These are phyloP conservation scores for Pelargonium citronellum DNA, from an alignment of 441 rosid species.

Conservation along the genomic window DNA sequence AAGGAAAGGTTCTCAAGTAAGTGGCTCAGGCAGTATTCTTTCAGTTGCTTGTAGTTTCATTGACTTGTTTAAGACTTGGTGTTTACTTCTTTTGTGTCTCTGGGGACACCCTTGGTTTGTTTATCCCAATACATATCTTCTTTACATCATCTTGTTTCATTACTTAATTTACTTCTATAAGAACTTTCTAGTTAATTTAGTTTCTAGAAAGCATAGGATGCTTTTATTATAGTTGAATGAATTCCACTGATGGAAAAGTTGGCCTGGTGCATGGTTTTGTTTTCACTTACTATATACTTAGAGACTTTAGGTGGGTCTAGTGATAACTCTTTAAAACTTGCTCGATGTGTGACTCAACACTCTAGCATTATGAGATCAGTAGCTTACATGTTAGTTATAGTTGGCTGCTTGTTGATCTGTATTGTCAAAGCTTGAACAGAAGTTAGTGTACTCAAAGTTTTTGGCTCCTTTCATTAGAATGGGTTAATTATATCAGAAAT, in stretches of 20 bases:
- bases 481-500: background rate
- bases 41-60: slow-evolving; percentile 11
- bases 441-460: background rate
- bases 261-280: slow-evolving; percentile 9
- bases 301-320: background rate
- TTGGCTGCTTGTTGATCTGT: background rate
- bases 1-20: slow-evolving; percentile 80
- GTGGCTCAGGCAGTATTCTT: slow-evolving; percentile 26
- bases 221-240: slow-evolving; percentile 1
- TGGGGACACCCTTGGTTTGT: slow-evolving; percentile 5
- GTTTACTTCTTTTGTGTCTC: slow-evolving; percentile 8
- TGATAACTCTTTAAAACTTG: background rate
- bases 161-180: background rate
- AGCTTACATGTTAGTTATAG: background rate
- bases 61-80: background rate
- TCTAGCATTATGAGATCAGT: background rate
- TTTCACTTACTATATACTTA: background rate
- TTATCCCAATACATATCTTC: background rate
- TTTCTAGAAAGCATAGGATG: background rate
- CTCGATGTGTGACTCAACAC: slow-evolving; percentile 6
- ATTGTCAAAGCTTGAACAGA: background rate
- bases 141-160: background rate
- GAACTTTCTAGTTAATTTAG: background rate
- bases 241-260: slow-evolving; percentile 1
- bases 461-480: background rate